These are phyloP conservation scores for Luvunga scandens DNA, from an alignment of 345 rosid genomes.

Conservation along the genomic window DNA sequence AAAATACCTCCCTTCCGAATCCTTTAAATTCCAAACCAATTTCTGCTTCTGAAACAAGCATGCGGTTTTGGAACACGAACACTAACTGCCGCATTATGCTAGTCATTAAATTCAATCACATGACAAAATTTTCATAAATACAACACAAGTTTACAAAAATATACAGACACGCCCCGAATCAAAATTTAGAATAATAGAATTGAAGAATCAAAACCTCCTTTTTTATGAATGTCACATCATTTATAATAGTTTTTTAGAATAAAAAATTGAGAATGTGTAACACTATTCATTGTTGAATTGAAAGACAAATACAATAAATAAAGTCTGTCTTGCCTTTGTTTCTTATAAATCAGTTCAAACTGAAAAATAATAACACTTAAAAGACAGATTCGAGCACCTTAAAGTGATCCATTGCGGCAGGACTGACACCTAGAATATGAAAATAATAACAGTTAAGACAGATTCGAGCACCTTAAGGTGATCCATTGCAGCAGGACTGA, in stretches of 20 bases:
- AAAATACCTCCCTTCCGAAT: constrained; percentile 14
- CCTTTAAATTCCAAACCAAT: constrained; percentile 12
- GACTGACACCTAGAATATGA: constrained; percentile 71
- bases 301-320: background rate
- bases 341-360: no score
- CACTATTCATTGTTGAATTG: constrained; percentile 42
- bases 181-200: background rate
- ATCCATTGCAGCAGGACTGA: constrained; percentile 93
- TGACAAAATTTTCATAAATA: no score
- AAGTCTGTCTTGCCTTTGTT: no score
- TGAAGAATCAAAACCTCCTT: background rate
- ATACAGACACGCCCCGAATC: background rate
- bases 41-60: constrained; percentile 4
- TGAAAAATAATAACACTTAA: no score
- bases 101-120: no score
- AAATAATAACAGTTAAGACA: no score
- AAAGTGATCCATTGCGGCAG: constrained; percentile 77
- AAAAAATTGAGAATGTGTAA: background rate
- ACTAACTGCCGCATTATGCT: no score
- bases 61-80: no score
- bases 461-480: constrained; percentile 30
- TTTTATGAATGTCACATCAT: no score
- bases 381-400: no score
- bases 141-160: no score
- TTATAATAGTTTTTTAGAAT: no score